Conservation (phyloP, 2,329 filamentous ascomycete genomes). For the Pseudopithomyces maydicus region DNA sequence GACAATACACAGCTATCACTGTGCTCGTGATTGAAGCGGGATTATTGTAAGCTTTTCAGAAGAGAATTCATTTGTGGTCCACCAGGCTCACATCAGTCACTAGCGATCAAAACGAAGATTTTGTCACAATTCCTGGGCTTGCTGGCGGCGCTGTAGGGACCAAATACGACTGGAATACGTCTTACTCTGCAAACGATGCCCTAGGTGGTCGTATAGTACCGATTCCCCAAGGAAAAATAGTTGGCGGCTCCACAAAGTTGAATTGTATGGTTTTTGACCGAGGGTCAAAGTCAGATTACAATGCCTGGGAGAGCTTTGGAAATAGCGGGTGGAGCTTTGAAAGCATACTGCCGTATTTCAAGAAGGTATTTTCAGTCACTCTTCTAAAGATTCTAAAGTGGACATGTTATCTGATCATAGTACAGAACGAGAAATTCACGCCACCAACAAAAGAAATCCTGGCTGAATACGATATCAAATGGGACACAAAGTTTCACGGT, state of each 20-base stretch:
- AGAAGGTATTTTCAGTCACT: too few relatives aligned
- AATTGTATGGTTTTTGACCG: constrained; percentile 46
- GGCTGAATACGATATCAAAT: constrained; percentile 25
- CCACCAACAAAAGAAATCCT: constrained; percentile 20
- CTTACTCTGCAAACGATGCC: constrained; percentile 18
- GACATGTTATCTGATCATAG: constrained; percentile 6
- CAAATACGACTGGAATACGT: constrained; percentile 31
- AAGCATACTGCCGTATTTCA: constrained; percentile 31
- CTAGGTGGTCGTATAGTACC: constrained; percentile 18
- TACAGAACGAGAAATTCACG: constrained; percentile 26
- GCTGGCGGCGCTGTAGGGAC: constrained; percentile 30
- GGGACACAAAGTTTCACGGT: constrained; percentile 19
- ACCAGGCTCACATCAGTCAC: neutral
- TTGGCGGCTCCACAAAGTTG: constrained; percentile 38
- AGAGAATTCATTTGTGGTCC: neutral
- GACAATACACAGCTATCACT: constrained; percentile 14
- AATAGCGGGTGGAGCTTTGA: constrained; percentile 35
- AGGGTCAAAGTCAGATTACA: constrained; percentile 34
- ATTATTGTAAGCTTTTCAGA: constrained; percentile 17
- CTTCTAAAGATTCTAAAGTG: too few relatives aligned
- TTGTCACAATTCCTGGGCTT: constrained; percentile 27
- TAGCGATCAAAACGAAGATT: constrained; percentile 28
- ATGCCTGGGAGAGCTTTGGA: constrained; percentile 33
- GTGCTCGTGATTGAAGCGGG: constrained; percentile 32
- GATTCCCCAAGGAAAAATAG: constrained; percentile 24